Conservation (phyloP, 805 yeast species). For the Yarrowia sp. region DNA sequence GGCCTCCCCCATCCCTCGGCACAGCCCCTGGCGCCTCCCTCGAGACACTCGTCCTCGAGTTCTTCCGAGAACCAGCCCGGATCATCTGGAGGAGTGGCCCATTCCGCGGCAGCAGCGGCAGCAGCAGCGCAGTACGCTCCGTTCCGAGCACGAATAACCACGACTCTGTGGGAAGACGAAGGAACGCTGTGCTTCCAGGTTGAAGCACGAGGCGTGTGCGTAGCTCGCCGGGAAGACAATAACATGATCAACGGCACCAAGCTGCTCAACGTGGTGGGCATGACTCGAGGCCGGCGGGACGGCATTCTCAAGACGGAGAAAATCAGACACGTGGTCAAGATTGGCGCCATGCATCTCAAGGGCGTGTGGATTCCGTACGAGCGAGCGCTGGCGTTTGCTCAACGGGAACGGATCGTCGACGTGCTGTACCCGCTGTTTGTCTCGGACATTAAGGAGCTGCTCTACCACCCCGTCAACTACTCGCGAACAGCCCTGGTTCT, state of each 20-base stretch:
- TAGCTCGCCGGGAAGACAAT: conserved; percentile 85
- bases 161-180: conserved; percentile 90
- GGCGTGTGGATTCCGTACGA: conserved; percentile 94
- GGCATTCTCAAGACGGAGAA: conserved; percentile 85
- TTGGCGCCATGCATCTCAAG: conserved; percentile 86
- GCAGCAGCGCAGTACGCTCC: conserved; percentile 35
- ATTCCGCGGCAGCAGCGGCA: conserved; percentile 15
- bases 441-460: conserved; percentile 56
- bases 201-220: conserved; percentile 78
- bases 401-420: conserved; percentile 77
- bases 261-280: conserved; percentile 79
- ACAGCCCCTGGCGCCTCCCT: conserved; percentile 4
- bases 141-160: conserved; percentile 64
- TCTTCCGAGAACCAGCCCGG: conserved; percentile 2
- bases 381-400: conserved; percentile 81
- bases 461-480: conserved; percentile 50
- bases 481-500: conserved; percentile 49
- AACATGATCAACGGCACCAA: conserved; percentile 89
- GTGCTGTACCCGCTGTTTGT: conserved; percentile 73
- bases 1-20: background rate
- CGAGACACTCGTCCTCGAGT: conserved; percentile 21
- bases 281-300: conserved; percentile 87
- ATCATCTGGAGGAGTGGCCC: conserved; percentile 4
- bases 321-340: conserved; percentile 79
- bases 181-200: conserved; percentile 85